A percentile compares a stretch with the other conserved stretches of the same genome.
phyloP scores from a whole-genome alignment of 1,284 basidiomycete genomes.

The Sporisorium graminicola region DNA sequence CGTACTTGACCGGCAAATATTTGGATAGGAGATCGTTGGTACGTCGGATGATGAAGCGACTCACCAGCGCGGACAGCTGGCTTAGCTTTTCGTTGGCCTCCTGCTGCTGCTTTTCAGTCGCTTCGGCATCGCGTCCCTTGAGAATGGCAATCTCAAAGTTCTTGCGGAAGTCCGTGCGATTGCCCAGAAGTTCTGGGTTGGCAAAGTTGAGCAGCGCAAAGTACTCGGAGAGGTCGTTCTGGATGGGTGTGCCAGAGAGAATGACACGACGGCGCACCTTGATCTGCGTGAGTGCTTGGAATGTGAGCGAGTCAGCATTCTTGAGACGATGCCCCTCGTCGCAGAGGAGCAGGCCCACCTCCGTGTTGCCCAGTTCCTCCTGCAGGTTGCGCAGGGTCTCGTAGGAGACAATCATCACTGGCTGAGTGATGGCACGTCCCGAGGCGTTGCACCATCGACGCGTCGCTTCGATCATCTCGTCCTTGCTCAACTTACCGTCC shows the following conservation, averaged over 20 bases:
- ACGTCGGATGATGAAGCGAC: conserved; percentile 95
- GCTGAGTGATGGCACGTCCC: conserved; percentile 63
- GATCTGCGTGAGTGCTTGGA: conserved; percentile 84
- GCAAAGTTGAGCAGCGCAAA: conserved; percentile 96
- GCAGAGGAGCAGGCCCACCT: conserved; percentile 90
- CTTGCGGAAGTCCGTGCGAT: conserved; percentile 92
- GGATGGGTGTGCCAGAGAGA: conserved; percentile 94
- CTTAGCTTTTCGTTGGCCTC: conserved; percentile 91
- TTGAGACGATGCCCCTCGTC: conserved; percentile 98
- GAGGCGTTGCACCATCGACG: conserved; percentile 65
- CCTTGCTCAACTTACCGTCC: conserved; percentile 66
- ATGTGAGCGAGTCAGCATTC: conserved; percentile 83
- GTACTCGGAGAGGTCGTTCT: conserved; percentile 97
- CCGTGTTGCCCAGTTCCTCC: conserved; percentile 69
- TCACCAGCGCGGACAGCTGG: conserved; percentile 89
- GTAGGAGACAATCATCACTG: conserved; percentile 98
- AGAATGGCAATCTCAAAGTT: conserved; percentile 96
- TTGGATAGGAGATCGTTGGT: conserved; percentile 98
- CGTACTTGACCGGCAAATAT: conserved; percentile 98
- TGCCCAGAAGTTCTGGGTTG: conserved; percentile 93
- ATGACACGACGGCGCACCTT: conserved; percentile 95
- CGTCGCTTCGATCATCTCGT: conserved; percentile 65
- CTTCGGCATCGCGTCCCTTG: conserved; percentile 90
- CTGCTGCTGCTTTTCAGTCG: conserved; percentile 84
- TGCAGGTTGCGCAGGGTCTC: conserved; percentile 80